Percentiles rank a stretch among this genome's conserved stretches.
Conservation (phyloP, 2,329 filamentous ascomycete species). For the Colletotrichum musicola region DNA sequence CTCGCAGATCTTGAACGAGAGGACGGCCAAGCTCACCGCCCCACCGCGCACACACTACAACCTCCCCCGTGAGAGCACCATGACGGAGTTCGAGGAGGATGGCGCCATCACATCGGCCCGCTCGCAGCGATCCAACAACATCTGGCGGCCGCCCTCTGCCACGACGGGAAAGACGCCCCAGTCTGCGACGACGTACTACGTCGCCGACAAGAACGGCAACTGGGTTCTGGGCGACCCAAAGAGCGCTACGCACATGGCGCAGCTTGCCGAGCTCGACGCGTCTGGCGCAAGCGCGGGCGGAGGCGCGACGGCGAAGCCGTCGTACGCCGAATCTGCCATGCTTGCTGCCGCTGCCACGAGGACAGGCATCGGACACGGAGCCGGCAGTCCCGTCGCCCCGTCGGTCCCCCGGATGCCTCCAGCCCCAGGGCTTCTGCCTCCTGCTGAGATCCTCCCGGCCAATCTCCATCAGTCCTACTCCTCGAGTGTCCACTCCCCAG, state of each 20-base stretch:
- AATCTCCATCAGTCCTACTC: slow-evolving; percentile 42
- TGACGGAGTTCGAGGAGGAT: slow-evolving; percentile 68
- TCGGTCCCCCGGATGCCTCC: slow-evolving; percentile 25
- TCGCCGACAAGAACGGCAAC: slow-evolving; percentile 66
- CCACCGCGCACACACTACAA: slow-evolving; percentile 36
- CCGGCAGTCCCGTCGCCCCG: slow-evolving; percentile 33
- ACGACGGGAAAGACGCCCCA: slow-evolving; percentile 49
- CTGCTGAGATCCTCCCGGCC: slow-evolving; percentile 46
- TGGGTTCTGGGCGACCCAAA: slow-evolving; percentile 62
- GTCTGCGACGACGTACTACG: slow-evolving; percentile 61
- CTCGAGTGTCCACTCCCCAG: slow-evolving; percentile 55
- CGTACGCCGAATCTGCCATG: slow-evolving; percentile 36
- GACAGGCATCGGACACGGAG: slow-evolving; percentile 39
- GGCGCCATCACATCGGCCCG: slow-evolving; percentile 49
- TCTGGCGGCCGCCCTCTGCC: slow-evolving; percentile 64
- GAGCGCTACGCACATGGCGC: slow-evolving; percentile 41
- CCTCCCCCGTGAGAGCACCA: slow-evolving; percentile 55
- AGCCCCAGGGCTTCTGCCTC: slow-evolving; percentile 41
- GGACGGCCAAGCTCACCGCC: slow-evolving; percentile 36
- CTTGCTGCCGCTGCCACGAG: slow-evolving; percentile 39
- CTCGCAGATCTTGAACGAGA: slow-evolving; percentile 34
- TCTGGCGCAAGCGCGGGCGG: slow-evolving; percentile 38
- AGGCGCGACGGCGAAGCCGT: slow-evolving; percentile 31
- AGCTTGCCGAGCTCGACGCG: slow-evolving; percentile 45
- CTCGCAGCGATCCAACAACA: slow-evolving; percentile 52